Conservation (phyloP, 192 early-diverging fungal species). For the Coemansia sp. region DNA sequence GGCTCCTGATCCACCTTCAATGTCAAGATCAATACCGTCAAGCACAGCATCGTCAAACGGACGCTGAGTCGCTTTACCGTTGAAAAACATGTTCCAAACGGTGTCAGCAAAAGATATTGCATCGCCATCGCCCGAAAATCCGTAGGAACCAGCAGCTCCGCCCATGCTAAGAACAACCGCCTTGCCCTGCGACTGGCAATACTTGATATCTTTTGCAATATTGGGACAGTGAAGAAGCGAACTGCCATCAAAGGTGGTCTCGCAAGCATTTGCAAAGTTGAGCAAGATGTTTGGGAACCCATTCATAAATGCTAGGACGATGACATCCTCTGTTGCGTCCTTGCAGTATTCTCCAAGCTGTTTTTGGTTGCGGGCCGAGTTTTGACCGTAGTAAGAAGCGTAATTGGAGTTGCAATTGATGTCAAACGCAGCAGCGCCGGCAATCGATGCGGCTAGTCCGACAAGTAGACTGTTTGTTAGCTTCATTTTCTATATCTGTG, state of each 20-base stretch:
- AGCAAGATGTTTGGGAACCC: slow-evolving; percentile 58
- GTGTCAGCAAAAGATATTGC: slow-evolving; percentile 59
- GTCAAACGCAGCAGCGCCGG: slow-evolving; percentile 56
- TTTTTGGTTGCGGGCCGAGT: slow-evolving; percentile 50
- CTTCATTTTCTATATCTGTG: slow-evolving; percentile 10
- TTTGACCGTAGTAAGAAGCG: slow-evolving; percentile 54
- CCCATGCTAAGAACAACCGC: slow-evolving; percentile 65
- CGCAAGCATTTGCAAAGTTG: slow-evolving; percentile 63
- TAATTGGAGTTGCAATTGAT: slow-evolving; percentile 50
- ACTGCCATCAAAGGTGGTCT: slow-evolving; percentile 57
- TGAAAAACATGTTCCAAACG: slow-evolving; percentile 57
- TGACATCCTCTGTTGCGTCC: slow-evolving; percentile 61
- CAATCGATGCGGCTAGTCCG: slow-evolving; percentile 46
- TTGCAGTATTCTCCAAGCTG: slow-evolving; percentile 61
- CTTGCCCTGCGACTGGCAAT: slow-evolving; percentile 67
- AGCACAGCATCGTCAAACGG: slow-evolving; percentile 63
- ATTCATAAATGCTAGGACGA: slow-evolving; percentile 65
- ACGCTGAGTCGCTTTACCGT: slow-evolving; percentile 57
- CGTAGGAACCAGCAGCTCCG: slow-evolving; percentile 62
- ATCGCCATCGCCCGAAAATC: slow-evolving; percentile 56
- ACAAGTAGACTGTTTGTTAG: slow-evolving; percentile 9
- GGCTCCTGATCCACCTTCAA: slow-evolving; percentile 55
- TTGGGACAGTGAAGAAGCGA: slow-evolving; percentile 58
- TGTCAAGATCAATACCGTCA: slow-evolving; percentile 64
- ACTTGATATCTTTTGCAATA: slow-evolving; percentile 62